phyloP scores from a whole-genome alignment of 306 rosid species.

The Spatholobus suberectus region DNA sequence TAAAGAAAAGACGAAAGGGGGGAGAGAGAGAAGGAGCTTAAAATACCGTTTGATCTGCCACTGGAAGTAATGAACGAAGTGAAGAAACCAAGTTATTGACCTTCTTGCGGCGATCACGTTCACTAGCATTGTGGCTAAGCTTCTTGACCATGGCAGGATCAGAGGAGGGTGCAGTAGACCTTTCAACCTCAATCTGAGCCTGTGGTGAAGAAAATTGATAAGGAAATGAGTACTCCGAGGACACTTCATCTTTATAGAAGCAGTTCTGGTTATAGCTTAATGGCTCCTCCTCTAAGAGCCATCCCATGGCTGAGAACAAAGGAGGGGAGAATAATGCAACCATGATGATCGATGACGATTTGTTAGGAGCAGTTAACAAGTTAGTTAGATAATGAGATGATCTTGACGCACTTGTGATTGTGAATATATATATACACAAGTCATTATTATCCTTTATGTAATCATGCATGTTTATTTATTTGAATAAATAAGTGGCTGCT shows the following conservation, averaged over 20 bases:
- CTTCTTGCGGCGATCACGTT: conserved; percentile 88
- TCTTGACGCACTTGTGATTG: neutral
- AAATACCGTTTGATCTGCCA: conserved; percentile 59
- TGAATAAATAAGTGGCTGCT: neutral
- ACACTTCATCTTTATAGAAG: neutral
- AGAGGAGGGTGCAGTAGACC: conserved; percentile 25
- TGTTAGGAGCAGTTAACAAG: neutral
- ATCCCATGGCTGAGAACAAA: conserved; percentile 39
- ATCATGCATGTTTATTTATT: neutral
- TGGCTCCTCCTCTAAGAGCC: conserved; percentile 49
- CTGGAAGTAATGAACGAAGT: conserved; percentile 75
- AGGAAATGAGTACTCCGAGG: neutral
- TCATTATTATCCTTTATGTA: conserved; percentile 23
- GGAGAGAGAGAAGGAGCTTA: neutral
- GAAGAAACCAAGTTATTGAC: conserved; percentile 70
- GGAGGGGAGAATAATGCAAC: conserved; percentile 44
- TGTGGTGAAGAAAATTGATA: neutral
- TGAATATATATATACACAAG: neutral
- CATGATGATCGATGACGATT: conserved; percentile 26
- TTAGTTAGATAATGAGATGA: neutral
- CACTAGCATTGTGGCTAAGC: conserved; percentile 83
- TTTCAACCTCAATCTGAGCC: neutral
- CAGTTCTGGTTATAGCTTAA: neutral
- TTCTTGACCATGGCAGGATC: conserved; percentile 52
- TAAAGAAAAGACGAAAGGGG: neutral